These are phyloP conservation scores for Ceratobasidium sp. DNA, from an alignment of 1,284 basidiomycete species.

Conservation along the genomic window DNA sequence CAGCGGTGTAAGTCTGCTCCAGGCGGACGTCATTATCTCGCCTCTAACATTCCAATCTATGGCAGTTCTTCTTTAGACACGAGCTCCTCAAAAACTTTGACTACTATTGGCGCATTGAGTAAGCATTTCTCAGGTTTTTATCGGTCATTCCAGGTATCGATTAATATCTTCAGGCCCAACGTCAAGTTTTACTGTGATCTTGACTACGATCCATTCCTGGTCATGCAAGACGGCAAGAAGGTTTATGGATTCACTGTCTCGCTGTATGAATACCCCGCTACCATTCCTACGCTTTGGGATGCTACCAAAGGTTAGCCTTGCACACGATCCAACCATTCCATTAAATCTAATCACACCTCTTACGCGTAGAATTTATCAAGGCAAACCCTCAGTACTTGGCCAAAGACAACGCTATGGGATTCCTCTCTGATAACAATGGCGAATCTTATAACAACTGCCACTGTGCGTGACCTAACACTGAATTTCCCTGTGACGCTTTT, in stretches of 20 bases:
- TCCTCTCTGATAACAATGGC: conserved; percentile 80
- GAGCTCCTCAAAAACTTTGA: conserved; percentile 82
- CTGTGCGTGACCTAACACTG: conserved; percentile 63
- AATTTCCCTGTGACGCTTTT: not conserved
- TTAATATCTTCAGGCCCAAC: conserved; percentile 66
- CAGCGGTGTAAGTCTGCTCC: conserved; percentile 75
- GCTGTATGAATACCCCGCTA: conserved; percentile 81
- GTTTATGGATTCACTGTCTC: conserved; percentile 84
- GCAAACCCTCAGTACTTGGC: conserved; percentile 76
- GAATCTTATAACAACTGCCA: conserved; percentile 84
- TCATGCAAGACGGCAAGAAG: conserved; percentile 87
- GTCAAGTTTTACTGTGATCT: conserved; percentile 84
- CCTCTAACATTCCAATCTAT: conserved; percentile 43
- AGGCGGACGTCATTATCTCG: not conserved
- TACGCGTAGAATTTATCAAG: conserved; percentile 71
- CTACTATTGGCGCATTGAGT: conserved; percentile 93
- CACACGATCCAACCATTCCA: not conserved
- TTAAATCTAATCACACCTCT: conserved; percentile 3
- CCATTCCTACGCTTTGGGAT: conserved; percentile 83
- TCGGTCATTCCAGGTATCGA: conserved; percentile 54
- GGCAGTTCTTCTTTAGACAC: conserved; percentile 83
- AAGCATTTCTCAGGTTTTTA: conserved; percentile 50
- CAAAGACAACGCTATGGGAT: conserved; percentile 78
- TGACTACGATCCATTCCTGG: conserved; percentile 85
- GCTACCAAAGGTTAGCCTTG: conserved; percentile 68